These are phyloP conservation scores for Leccinum pachyderme DNA, from an alignment of 1,284 basidiomycete genomes.

Conservation along the genomic window DNA sequence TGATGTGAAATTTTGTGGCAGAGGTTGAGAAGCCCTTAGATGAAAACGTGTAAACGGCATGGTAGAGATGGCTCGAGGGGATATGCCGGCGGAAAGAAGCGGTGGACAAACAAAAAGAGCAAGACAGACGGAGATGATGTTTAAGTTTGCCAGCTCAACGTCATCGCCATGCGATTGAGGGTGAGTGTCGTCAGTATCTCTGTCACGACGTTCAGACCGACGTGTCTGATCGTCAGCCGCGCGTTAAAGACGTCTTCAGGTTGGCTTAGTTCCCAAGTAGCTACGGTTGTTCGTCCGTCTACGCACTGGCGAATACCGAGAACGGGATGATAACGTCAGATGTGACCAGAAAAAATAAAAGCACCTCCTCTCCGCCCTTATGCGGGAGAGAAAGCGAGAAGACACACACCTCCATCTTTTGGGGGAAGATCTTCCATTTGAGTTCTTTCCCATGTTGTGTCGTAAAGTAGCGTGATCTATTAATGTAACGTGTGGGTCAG, in stretches of 20 bases:
- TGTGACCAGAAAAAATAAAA: neutral
- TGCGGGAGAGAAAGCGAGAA: slow-evolving; percentile 1
- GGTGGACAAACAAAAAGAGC: neutral
- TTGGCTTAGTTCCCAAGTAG: slow-evolving; percentile 60
- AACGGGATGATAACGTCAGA: slow-evolving; percentile 1
- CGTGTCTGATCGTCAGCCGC: slow-evolving; percentile 52
- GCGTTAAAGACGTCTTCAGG: slow-evolving; percentile 58
- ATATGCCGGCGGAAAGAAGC: slow-evolving; percentile 1
- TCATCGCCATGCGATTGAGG: slow-evolving; percentile 62
- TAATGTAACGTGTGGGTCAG: neutral
- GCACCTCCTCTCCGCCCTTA: neutral
- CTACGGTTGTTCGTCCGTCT: slow-evolving; percentile 55
- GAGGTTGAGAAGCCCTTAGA: neutral
- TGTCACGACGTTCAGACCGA: slow-evolving; percentile 60
- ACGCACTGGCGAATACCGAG: slow-evolving; percentile 44
- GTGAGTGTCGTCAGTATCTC: slow-evolving; percentile 69
- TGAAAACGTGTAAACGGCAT: neutral
- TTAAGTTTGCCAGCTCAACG: slow-evolving; percentile 47
- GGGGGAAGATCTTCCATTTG: slow-evolving; percentile 64
- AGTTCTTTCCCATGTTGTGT: slow-evolving; percentile 62
- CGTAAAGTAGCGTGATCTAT: slow-evolving; percentile 68
- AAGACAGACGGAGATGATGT: neutral
- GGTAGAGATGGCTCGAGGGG: slow-evolving; percentile 1
- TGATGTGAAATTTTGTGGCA: neutral
- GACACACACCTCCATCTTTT: slow-evolving; percentile 62